Conservation (phyloP, 768 basidiomycete species). For the Boletus tomentosulus region DNA sequence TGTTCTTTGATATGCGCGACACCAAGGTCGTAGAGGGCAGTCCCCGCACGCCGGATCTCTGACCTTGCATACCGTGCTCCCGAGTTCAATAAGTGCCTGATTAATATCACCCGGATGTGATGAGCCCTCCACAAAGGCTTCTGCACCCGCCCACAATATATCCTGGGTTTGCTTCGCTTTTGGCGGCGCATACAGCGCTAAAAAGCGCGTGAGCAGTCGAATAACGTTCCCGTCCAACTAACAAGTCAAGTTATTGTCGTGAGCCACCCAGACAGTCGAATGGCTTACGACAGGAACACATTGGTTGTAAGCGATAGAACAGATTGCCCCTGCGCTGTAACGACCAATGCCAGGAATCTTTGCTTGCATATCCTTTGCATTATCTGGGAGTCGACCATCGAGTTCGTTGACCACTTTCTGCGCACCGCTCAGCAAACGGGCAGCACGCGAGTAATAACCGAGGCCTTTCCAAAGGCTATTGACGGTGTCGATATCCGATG, state of each 20-base stretch:
- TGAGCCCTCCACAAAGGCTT: conserved; percentile 54
- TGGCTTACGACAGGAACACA: conserved; percentile 75
- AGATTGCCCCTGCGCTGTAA: conserved; percentile 83
- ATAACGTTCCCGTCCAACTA: conserved; percentile 91
- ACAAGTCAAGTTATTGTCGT: neutral
- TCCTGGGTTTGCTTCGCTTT: conserved; percentile 77
- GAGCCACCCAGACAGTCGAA: neutral
- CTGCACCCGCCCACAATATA: conserved; percentile 78
- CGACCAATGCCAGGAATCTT: conserved; percentile 84
- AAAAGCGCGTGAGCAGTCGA: conserved; percentile 75
- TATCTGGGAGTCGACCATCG: conserved; percentile 70
- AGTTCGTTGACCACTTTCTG: conserved; percentile 68
- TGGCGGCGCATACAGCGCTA: conserved; percentile 78
- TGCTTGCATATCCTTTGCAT: conserved; percentile 75
- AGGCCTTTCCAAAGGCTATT: conserved; percentile 90
- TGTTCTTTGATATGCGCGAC: conserved; percentile 51
- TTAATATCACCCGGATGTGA: conserved; percentile 78
- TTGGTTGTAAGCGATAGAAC: conserved; percentile 85
- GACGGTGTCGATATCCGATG: conserved; percentile 74
- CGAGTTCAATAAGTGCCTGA: conserved; percentile 92
- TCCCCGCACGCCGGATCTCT: conserved; percentile 67
- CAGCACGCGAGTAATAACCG: conserved; percentile 86
- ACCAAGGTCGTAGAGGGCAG: conserved; percentile 71
- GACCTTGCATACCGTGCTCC: conserved; percentile 88
- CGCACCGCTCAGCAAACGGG: conserved; percentile 78